Evolutionary conservation across 306 rosid species (phyloP).

Genomic region (Ceratonia siliqua): DNA sequence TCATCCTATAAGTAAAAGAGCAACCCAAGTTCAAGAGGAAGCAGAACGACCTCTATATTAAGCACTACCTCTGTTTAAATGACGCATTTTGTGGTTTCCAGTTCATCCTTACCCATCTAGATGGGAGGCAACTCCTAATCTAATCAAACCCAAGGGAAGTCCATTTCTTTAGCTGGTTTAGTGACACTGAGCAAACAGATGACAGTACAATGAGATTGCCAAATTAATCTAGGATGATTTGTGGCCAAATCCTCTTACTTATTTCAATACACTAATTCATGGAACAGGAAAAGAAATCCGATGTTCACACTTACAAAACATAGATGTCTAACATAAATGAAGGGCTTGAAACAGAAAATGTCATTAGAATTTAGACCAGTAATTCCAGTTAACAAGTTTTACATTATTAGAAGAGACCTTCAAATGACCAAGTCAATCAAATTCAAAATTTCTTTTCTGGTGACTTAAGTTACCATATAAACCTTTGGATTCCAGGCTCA

Average conservation of each 20-base stretch:
- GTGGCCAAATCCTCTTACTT: too few species aligned
- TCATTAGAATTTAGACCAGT: background rate
- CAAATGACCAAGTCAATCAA: background rate
- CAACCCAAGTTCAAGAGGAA: slow-evolving; percentile 65
- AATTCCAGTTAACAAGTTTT: background rate
- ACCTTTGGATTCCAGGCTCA: slow-evolving; percentile 84
- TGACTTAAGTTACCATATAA: slow-evolving; percentile 63
- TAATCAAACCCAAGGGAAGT: slow-evolving; percentile 85
- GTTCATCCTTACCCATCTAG: slow-evolving; percentile 67
- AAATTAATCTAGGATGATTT: too few species aligned
- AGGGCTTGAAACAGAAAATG: background rate
- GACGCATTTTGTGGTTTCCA: slow-evolving; percentile 87
- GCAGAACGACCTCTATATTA: slow-evolving; percentile 57
- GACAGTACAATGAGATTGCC: too few species aligned
- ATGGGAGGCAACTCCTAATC: slow-evolving; percentile 81
- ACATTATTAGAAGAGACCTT: background rate
- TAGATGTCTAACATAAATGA: background rate
- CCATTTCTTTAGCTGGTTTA: too few species aligned
- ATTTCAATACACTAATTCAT: too few species aligned
- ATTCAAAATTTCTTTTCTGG: background rate
- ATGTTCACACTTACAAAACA: background rate
- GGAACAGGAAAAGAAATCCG: background rate
- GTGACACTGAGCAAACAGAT: too few species aligned
- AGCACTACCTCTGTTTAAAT: slow-evolving; percentile 58
- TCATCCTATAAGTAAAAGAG: slow-evolving; percentile 68